phyloP scores from a whole-genome alignment of 768 basidiomycete species.

The Arthromyces matolae region DNA sequence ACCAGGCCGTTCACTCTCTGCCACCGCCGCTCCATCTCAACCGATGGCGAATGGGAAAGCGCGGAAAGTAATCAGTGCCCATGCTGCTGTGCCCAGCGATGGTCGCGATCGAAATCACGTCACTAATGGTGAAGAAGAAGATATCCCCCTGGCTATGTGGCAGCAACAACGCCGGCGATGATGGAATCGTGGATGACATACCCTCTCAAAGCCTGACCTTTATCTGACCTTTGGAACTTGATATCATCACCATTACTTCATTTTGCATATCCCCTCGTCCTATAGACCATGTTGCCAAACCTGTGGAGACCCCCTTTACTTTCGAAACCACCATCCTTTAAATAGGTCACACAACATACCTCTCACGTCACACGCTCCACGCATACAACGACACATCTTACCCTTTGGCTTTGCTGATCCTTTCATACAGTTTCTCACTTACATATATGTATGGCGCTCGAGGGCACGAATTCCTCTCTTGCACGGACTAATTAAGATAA shows the following conservation, averaged over 20 bases:
- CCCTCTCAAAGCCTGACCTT: too few species aligned
- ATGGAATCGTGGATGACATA: too few species aligned
- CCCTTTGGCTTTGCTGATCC: slow-evolving; percentile 11
- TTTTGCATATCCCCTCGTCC: slow-evolving; percentile 9
- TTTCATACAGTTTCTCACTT: slow-evolving; percentile 10
- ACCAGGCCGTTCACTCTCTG: slow-evolving; percentile 70
- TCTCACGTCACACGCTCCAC: slow-evolving; percentile 3
- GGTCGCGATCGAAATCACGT: slow-evolving; percentile 23
- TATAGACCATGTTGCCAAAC: slow-evolving; percentile 23
- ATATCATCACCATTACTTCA: slow-evolving; percentile 9
- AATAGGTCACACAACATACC: slow-evolving; percentile 2
- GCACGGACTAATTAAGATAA: slow-evolving; percentile 17
- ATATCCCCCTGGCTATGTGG: slow-evolving; percentile 75
- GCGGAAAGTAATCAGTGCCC: slow-evolving; percentile 65
- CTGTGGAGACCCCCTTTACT: slow-evolving; percentile 14
- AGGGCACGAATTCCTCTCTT: slow-evolving; percentile 12
- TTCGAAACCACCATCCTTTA: slow-evolving; percentile 6
- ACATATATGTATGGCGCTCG: slow-evolving; percentile 15
- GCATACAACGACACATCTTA: slow-evolving; percentile 13
- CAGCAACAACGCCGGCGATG: slow-evolving; percentile 69
- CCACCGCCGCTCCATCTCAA: slow-evolving; percentile 47
- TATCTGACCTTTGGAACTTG: slow-evolving; percentile 1
- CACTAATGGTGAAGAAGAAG: slow-evolving; percentile 61
- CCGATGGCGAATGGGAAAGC: slow-evolving; percentile 46
- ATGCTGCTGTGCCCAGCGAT: slow-evolving; percentile 47